A percentile compares a stretch with the other conserved stretches of the same genome.
These are phyloP conservation scores for Camelina laxa DNA, from an alignment of 345 rosid genomes.

Conservation along the genomic window DNA sequence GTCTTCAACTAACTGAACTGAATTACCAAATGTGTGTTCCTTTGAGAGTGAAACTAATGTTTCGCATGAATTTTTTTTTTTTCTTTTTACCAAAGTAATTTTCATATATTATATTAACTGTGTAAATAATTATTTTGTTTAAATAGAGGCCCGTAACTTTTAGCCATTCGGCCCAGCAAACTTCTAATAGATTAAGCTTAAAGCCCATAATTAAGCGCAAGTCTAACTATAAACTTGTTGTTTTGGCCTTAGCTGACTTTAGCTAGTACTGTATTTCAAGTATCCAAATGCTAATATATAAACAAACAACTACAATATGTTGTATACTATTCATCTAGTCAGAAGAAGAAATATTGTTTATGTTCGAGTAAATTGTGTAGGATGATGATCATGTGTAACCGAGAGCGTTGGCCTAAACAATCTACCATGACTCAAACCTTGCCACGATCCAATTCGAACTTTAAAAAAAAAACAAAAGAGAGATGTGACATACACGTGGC, in stretches of 20 bases:
- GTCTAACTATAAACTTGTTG: neutral
- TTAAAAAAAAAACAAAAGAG: neutral
- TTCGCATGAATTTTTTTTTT: neutral
- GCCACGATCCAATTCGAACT: neutral
- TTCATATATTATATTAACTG: neutral
- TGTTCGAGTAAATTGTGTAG: neutral
- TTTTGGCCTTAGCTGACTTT: neutral
- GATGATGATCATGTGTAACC: constrained; percentile 24
- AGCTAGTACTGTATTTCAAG: neutral
- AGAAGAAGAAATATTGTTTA: neutral
- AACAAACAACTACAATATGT: neutral
- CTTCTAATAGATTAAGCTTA: neutral
- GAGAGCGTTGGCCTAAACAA: constrained; percentile 1
- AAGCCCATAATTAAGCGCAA: neutral
- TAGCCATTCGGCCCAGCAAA: constrained; percentile 11
- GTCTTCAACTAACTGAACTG: neutral
- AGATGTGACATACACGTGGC: constrained; percentile 4
- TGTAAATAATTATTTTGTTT: neutral
- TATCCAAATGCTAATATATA: neutral
- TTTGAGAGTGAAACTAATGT: neutral
- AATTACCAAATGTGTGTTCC: neutral
- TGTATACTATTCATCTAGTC: neutral
- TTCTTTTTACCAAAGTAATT: neutral
- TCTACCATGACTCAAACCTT: neutral
- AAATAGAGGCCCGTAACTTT: constrained; percentile 6